Base-by-base conservation (phyloP, 352 stramenopile genomes). In the Pythium vanterpoolii region DNA sequence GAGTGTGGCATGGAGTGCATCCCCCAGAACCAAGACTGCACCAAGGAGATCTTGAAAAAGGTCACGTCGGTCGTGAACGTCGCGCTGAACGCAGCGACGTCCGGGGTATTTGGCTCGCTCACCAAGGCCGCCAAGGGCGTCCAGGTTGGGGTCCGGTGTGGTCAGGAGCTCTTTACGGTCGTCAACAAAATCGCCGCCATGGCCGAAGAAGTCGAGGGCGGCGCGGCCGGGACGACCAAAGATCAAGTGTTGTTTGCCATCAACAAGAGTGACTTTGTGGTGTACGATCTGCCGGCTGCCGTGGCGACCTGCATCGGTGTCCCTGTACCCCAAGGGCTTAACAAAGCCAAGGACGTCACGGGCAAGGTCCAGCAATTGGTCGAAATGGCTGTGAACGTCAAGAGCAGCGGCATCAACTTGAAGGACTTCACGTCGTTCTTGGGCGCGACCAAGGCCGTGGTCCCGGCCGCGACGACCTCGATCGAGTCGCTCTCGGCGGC, bases 1-100 rank as follows among this genome's bases (percentile, higher is more conserved):
- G 59, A 86, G 56, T 93, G 83, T 40, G 64, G 78, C 47, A 71
- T 77, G 36, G 77, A 93, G 44, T 90, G 83, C 44, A 72, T 90
- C 30, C 80, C 75, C 4, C 74, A 89, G 28, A 92, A 89, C 39
- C 60, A 77, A 18, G 75, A 88, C 47, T 92, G 83, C 62, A 58
- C 62, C 6, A 21, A 76, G 0, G 69, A 81, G 19, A 44, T 90
- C 9, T 49, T 90, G 44, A 34, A 50, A 31, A 89, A 90, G 55
- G 43, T 86, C 14, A 69, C 54, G 0, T 67, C 72, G 0, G 73
- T 84, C 1, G 80, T 72, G 1, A 78, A 68, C 11, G 75, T 78
- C 0, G 76, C 72, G 0, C 23, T 93, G 16, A 86, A 76, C 23
- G 62, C 68, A 2, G 79, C 78, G 4, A 81, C 73, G 1, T 62